Evolutionary conservation across 1,284 basidiomycete genomes (phyloP), one percentile per base, ranked within the genome.

Genomic region (Microbotryum saponariae): DNA sequence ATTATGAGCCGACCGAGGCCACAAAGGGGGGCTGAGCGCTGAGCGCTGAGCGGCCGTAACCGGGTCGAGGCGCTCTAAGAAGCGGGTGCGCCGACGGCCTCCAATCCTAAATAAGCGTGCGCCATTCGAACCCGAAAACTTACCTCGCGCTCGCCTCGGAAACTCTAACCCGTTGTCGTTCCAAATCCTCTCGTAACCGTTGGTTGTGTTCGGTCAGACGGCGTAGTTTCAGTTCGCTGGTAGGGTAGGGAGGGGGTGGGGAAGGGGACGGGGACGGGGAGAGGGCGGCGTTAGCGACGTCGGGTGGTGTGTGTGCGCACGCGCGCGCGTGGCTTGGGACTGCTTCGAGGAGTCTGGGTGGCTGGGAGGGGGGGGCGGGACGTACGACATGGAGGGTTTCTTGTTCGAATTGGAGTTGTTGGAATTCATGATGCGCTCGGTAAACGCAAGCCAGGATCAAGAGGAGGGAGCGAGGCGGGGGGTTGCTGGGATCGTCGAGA

Each of bases 191-290:
- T 72, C 85, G 80, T 70, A 97, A 78, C 63, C 93, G 82, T 74
- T 88, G 85, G 74, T 97, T 97, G 78, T 97, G 91, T 79, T 97
- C 93, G 64, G 86, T 85, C 69, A 97, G 79, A 61, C 93, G 81
- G 54, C 93, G 84, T 68, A 97, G 85, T 82, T 94, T 96, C 74
- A 97, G 85, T 82, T 97, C 93, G 25, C 67, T 69, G 61, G 61
- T 10, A 25, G 3, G 10, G 16, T 29, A 9, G 46, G 18, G 6
- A 2, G 9, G 6, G 8, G 9, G 27, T 16, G 45, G 55, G 48
- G 25, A 61, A 55, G 29, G 0, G 6, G 4, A 25, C 5, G 33
- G 18, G 9, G 27, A 16, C 6, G 31, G 33, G 23, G 48, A 16
- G 56, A 44, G 7, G 4, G 9, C 9, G n/a, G 37, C 18, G 7